Evolutionary conservation across 768 basidiomycete genomes (phyloP).

Genomic region (Pluteus cervinus): DNA sequence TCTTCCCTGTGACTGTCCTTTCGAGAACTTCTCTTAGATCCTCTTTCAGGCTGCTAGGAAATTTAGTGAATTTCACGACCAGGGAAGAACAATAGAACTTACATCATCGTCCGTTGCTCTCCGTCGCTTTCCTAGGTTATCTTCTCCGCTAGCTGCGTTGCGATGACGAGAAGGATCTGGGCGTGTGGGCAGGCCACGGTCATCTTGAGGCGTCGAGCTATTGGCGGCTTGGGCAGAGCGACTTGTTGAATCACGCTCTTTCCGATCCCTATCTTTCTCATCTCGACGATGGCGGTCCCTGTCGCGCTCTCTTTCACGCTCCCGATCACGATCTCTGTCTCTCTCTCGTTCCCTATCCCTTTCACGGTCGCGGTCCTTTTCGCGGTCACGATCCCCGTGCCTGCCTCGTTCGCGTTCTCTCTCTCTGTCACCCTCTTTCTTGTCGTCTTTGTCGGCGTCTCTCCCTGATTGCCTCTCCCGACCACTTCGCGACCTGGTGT

Average conservation of each 20-base stretch:
- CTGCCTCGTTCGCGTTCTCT: slow-evolving; percentile 40
- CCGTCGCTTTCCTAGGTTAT: slow-evolving; percentile 67
- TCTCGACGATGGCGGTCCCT: slow-evolving; percentile 39
- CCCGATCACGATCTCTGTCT: slow-evolving; percentile 51
- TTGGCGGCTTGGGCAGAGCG: slow-evolving; percentile 30
- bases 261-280: slow-evolving; percentile 40
- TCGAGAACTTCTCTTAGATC: slow-evolving; percentile 75
- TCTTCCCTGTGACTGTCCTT: slow-evolving; percentile 78
- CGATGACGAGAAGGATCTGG: slow-evolving; percentile 58
- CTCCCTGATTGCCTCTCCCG: slow-evolving; percentile 42
- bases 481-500: slow-evolving; percentile 45
- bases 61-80: slow-evolving; percentile 10
- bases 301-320: slow-evolving; percentile 53
- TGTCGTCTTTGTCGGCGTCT: slow-evolving; percentile 30
- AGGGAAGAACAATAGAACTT: slow-evolving; percentile 19
- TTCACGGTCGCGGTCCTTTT: slow-evolving; percentile 50
- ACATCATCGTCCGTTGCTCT: slow-evolving; percentile 72
- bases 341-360: slow-evolving; percentile 55
- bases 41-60: slow-evolving; percentile 54
- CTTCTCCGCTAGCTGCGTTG: slow-evolving; percentile 42
- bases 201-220: slow-evolving; percentile 34
- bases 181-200: slow-evolving; percentile 50
- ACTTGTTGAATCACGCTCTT: slow-evolving; percentile 66
- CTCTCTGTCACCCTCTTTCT: slow-evolving; percentile 37
- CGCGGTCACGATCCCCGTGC: slow-evolving; percentile 42